These are phyloP conservation scores for Hevea brasiliensis DNA, from an alignment of 345 rosid species.

Conservation along the genomic window DNA sequence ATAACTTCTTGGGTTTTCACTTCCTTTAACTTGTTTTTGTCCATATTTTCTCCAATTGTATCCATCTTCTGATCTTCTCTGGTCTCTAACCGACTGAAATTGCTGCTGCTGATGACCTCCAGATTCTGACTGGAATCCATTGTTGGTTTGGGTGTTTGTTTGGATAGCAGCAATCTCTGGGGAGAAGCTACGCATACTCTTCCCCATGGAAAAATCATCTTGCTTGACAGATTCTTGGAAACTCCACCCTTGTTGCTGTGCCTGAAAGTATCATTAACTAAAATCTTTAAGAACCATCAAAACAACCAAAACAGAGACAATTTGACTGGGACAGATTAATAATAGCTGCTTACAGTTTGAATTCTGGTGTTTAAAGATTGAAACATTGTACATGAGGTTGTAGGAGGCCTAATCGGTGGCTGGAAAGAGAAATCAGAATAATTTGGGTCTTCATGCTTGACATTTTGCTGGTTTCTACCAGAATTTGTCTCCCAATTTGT, in stretches of 20 bases:
- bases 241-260: constrained; percentile 50
- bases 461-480: constrained; percentile 25
- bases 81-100: constrained; percentile 48
- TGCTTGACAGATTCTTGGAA: constrained; percentile 44
- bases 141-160: constrained; percentile 31
- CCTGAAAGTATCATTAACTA: constrained; percentile 25
- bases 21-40: constrained; percentile 92
- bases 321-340: not conserved
- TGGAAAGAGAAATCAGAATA: constrained; percentile 63
- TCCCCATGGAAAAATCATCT: constrained; percentile 23
- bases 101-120: constrained; percentile 36
- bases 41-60: constrained; percentile 98
- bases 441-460: constrained; percentile 46
- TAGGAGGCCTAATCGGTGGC: constrained; percentile 37
- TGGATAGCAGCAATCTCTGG: constrained; percentile 46
- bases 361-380: constrained; percentile 32
- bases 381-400: constrained; percentile 25
- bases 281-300: not conserved
- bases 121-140: constrained; percentile 34
- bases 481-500: constrained; percentile 50
- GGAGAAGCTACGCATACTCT: constrained; percentile 38
- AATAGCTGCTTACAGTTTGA: constrained; percentile 36
- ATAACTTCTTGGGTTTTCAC: constrained; percentile 93
- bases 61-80: constrained; percentile 75
- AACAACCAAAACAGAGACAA: not conserved